Evolutionary conservation across 306 rosid genomes (phyloP).

Genomic region (Prinsepia uniflora): DNA sequence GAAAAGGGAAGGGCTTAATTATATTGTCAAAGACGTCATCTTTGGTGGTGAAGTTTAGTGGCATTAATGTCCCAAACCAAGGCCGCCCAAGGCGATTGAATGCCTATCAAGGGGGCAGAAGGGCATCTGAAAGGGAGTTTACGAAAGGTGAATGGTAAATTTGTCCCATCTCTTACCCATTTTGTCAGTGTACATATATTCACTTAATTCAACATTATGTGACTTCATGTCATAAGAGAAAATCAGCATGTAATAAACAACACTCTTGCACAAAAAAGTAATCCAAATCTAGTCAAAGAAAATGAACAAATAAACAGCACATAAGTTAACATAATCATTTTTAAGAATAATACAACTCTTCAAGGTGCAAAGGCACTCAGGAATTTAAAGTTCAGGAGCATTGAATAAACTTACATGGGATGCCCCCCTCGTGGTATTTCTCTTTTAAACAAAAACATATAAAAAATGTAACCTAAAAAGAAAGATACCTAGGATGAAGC

Average conservation of each 20-base stretch:
- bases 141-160: not conserved
- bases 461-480: not conserved
- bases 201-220: not conserved
- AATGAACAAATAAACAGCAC: not conserved
- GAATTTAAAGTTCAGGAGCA: constrained; percentile 2
- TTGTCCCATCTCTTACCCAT: no score
- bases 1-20: not conserved
- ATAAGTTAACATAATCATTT: not conserved
- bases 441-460: not conserved
- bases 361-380: constrained; percentile 13
- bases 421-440: not conserved
- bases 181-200: not conserved
- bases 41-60: not conserved
- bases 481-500: constrained; percentile 64
- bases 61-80: not conserved
- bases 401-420: constrained; percentile 1
- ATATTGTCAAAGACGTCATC: not conserved
- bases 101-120: not conserved
- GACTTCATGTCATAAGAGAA: not conserved
- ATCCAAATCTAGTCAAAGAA: not conserved
- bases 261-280: constrained; percentile 7
- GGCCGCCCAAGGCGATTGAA: not conserved
- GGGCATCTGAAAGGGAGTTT: not conserved
- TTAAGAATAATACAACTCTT: no score
- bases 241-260: not conserved